These are phyloP conservation scores for Hirsutella minnesotensis DNA, from an alignment of 2,329 filamentous ascomycete genomes.

Conservation along the genomic window DNA sequence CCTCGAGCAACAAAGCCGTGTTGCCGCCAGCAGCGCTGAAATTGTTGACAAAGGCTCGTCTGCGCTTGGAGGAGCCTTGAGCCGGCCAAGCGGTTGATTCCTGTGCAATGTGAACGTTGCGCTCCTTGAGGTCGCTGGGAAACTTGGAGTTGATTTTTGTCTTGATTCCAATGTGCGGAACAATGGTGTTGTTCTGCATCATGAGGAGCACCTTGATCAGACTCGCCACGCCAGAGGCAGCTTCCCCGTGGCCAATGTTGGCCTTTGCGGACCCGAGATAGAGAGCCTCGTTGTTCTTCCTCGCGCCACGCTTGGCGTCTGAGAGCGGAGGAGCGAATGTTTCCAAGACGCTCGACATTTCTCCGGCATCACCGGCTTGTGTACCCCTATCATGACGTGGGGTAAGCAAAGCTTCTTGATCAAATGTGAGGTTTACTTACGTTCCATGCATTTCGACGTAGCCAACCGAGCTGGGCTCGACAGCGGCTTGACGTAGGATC, in stretches of 20 bases:
- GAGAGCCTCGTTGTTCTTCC: slow-evolving; percentile 33
- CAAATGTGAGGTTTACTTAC: too few relatives aligned
- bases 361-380: slow-evolving; percentile 72
- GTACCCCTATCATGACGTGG: too few relatives aligned
- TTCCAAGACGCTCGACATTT: slow-evolving; percentile 66
- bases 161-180: slow-evolving; percentile 58
- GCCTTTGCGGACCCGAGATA: slow-evolving; percentile 53
- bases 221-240: slow-evolving; percentile 53
- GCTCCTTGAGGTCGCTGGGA: slow-evolving; percentile 41
- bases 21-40: slow-evolving; percentile 64
- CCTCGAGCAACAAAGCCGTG: slow-evolving; percentile 54
- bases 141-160: slow-evolving; percentile 48
- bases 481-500: slow-evolving; percentile 40
- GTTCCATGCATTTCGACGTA: slow-evolving; percentile 92
- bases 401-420: too few relatives aligned
- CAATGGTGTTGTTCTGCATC: slow-evolving; percentile 44
- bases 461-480: slow-evolving; percentile 65
- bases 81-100: slow-evolving; percentile 39
- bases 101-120: slow-evolving; percentile 47
- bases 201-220: slow-evolving; percentile 48
- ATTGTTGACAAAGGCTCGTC: slow-evolving; percentile 51
- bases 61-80: slow-evolving; percentile 23
- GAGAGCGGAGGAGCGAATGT: slow-evolving; percentile 47
- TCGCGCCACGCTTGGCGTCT: slow-evolving; percentile 26
- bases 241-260: slow-evolving; percentile 54